Conservation (phyloP, 257 asterid genomes). For the Gentiana straminea region DNA sequence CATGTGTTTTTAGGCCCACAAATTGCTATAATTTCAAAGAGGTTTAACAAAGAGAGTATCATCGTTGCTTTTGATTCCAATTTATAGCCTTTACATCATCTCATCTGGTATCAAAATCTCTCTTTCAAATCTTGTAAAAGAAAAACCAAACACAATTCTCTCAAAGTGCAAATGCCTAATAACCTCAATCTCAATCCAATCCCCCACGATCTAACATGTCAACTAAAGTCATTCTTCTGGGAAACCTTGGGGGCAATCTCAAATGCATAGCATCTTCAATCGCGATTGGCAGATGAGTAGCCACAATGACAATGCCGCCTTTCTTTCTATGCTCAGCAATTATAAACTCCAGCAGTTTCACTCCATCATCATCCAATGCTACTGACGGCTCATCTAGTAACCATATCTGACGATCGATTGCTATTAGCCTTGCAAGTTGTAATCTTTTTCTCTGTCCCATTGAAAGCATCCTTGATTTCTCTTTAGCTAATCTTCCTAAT, state of each 20-base stretch:
- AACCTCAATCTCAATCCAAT: conserved; percentile 14
- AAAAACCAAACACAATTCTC: no score
- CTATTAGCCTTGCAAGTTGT: conserved; percentile 64
- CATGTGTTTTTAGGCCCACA: no score
- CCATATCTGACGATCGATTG: conserved; percentile 86
- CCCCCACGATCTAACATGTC: conserved; percentile 51
- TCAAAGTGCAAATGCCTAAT: no score
- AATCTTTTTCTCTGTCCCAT: conserved; percentile 67
- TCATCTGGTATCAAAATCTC: no score
- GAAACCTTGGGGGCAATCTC: conserved; percentile 50
- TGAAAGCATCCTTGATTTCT: conserved; percentile 72
- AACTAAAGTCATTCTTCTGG: conserved; percentile 40
- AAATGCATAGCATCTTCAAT: conserved; percentile 49
- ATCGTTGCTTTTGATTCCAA: no score
- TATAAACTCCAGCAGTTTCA: conserved; percentile 50
- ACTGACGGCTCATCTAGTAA: conserved; percentile 89
- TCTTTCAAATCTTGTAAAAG: no score
- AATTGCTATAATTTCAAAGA: no score
- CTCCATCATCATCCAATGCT: conserved; percentile 75
- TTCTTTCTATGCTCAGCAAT: conserved; percentile 67
- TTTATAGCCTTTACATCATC: no score
- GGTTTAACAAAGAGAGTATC: no score
- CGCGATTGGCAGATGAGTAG: conserved; percentile 47
- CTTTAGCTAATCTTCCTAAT: conserved; percentile 59
- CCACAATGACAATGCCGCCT: conserved; percentile 65